Percentiles rank a stretch among this genome's conserved stretches.
Conservation (phyloP, 768 basidiomycete species). For the Harrya chromipes region DNA sequence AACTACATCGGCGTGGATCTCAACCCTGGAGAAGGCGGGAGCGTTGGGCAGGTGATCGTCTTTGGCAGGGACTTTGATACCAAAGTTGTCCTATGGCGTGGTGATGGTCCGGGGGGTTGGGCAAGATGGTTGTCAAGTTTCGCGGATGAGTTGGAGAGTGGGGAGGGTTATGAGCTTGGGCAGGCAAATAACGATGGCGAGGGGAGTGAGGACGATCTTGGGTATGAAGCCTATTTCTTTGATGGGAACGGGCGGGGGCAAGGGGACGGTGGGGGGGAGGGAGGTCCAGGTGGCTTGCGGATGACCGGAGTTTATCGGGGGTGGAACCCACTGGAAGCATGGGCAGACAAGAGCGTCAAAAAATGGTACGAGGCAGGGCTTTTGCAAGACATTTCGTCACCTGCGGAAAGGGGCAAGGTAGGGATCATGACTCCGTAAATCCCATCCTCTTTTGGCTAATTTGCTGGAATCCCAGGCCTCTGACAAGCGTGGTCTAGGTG, state of each 20-base stretch:
- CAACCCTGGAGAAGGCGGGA: slow-evolving; percentile 74
- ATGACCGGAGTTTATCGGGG: slow-evolving; percentile 85
- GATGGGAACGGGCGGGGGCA: slow-evolving; percentile 74
- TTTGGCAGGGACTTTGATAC: slow-evolving; percentile 99
- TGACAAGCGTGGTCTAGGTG: slow-evolving; percentile 45
- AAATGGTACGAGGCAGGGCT: slow-evolving; percentile 84
- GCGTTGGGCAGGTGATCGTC: slow-evolving; percentile 90
- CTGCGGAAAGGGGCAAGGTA: slow-evolving; percentile 49
- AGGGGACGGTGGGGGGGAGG: slow-evolving; percentile 76
- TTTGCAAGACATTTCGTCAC: slow-evolving; percentile 46
- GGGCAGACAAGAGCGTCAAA: slow-evolving; percentile 85
- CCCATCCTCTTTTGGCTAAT: slow-evolving; percentile 16
- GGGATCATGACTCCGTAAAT: slow-evolving; percentile 14
- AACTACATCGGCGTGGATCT: slow-evolving; percentile 98
- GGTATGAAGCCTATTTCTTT: slow-evolving; percentile 85
- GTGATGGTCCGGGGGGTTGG: slow-evolving; percentile 91
- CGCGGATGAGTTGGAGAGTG: slow-evolving; percentile 87
- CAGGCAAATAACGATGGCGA: slow-evolving; percentile 53
- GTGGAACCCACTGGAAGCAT: slow-evolving; percentile 91
- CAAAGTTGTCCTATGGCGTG: slow-evolving; percentile 92
- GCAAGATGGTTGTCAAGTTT: slow-evolving; percentile 90
- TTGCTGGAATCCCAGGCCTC: slow-evolving; percentile 31
- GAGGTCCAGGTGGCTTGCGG: slow-evolving; percentile 66
- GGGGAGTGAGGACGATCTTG: slow-evolving; percentile 78
- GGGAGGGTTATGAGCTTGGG: slow-evolving; percentile 85